Conservation (phyloP, 208 protist species). For the Wallacemonas sp. region DNA sequence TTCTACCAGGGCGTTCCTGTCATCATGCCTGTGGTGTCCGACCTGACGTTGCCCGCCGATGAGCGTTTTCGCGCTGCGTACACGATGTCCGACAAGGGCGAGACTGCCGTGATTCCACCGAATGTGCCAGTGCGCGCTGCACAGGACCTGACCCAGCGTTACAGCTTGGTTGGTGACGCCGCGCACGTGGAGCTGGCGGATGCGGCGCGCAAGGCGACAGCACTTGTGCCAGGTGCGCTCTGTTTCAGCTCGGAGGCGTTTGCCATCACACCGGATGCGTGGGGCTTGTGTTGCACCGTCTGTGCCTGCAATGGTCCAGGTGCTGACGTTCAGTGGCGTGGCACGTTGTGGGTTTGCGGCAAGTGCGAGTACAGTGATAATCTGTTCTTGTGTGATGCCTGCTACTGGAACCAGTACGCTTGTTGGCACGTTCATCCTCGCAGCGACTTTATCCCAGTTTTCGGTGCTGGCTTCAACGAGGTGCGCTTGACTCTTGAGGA, state of each 20-base stretch:
- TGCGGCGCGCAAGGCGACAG: background rate
- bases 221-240: background rate
- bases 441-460: background rate
- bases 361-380: background rate
- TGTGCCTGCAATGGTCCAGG: background rate
- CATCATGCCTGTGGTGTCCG: background rate
- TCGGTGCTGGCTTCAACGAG: background rate
- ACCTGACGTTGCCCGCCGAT: background rate
- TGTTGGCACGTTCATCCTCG: background rate
- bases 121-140: background rate
- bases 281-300: background rate
- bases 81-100: constrained; percentile 2
- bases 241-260: constrained; percentile 3
- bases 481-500: background rate
- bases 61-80: background rate
- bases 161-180: background rate
- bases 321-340: background rate
- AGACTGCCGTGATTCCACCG: constrained; percentile 1
- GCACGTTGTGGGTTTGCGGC: background rate
- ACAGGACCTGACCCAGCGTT: background rate
- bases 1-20: constrained; percentile 3
- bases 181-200: constrained; percentile 1
- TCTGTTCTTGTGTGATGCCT: background rate
- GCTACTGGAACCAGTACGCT: background rate
- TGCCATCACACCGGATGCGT: background rate